Evolutionary conservation across 2,329 filamentous ascomycete genomes (phyloP).

Genomic region (Aureobasidium sp.): DNA sequence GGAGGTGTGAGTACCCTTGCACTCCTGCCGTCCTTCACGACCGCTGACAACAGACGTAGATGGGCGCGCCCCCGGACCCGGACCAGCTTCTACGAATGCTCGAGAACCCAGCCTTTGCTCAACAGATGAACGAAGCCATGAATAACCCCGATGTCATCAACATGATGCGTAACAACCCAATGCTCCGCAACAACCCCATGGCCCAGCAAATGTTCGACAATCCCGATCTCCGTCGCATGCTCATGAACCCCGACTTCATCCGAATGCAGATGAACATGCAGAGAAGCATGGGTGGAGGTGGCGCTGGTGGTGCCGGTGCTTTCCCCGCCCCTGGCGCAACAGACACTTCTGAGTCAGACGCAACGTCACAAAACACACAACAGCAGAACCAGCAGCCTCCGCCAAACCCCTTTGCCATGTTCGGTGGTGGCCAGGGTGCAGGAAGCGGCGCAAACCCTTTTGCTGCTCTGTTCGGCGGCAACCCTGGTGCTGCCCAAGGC

Average conservation of each 20-base stretch:
- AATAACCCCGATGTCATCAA: conserved; percentile 92
- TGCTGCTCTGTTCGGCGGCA: conserved; percentile 46
- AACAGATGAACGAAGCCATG: conserved; percentile 87
- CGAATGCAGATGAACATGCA: conserved; percentile 77
- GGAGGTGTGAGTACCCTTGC: conserved; percentile 61
- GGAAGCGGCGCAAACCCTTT: conserved; percentile 48
- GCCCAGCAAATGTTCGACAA: conserved; percentile 81
- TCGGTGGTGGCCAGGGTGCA: conserved; percentile 18
- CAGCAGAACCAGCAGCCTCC: conserved; percentile 13
- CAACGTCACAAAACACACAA: conserved; percentile 26
- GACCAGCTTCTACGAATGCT: conserved; percentile 80
- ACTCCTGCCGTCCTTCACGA: no score
- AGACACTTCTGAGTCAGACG: conserved; percentile 59
- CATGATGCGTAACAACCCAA: conserved; percentile 53
- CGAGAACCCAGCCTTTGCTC: conserved; percentile 75
- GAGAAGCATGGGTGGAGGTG: conserved; percentile 46
- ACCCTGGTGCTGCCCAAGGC: conserved; percentile 22
- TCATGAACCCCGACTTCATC: conserved; percentile 82
- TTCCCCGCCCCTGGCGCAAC: conserved; percentile 91
- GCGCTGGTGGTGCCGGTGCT: conserved; percentile 34
- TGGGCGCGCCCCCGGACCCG: conserved; percentile 76
- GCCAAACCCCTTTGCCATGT: conserved; percentile 41
- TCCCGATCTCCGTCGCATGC: conserved; percentile 80
- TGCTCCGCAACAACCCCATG: conserved; percentile 86
- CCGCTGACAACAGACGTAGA: conserved; percentile 43